Percentiles rank a stretch among this genome's conserved stretches.
phyloP scores from a whole-genome alignment of 306 rosid genomes.

The Bauhinia variegata region DNA sequence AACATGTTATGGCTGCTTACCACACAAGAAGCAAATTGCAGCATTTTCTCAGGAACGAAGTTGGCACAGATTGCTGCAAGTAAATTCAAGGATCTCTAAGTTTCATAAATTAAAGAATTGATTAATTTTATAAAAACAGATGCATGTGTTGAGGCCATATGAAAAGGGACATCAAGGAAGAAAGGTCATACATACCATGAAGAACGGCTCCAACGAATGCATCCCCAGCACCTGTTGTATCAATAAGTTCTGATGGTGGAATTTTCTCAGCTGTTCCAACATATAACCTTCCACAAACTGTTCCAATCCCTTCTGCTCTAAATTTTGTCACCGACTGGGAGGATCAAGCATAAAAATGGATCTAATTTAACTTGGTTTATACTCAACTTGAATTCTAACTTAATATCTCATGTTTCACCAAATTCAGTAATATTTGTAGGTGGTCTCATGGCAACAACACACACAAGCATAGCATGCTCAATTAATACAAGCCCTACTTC shows the following conservation, averaged over 20 bases:
- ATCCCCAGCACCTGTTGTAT: constrained; percentile 98
- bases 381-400: background rate
- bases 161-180: background rate
- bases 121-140: background rate
- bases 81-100: constrained; percentile 18
- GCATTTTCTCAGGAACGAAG: constrained; percentile 74
- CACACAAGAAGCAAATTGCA: constrained; percentile 86
- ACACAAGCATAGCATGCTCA: background rate
- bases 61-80: constrained; percentile 76
- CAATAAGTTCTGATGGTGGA: constrained; percentile 73
- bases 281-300: constrained; percentile 70
- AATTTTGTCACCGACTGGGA: constrained; percentile 66
- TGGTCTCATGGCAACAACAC: background rate
- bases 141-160: too few relatives aligned
- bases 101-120: background rate
- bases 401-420: background rate
- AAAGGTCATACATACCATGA: constrained; percentile 54
- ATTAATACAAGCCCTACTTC: background rate
- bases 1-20: constrained; percentile 51
- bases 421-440: constrained; percentile 7
- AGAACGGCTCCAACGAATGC: constrained; percentile 91
- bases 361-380: constrained; percentile 9
- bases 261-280: constrained; percentile 82
- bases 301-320: constrained; percentile 77
- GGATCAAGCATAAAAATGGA: constrained; percentile 29